Conservation (phyloP, 306 rosid species). For the Abrus precatorius region DNA sequence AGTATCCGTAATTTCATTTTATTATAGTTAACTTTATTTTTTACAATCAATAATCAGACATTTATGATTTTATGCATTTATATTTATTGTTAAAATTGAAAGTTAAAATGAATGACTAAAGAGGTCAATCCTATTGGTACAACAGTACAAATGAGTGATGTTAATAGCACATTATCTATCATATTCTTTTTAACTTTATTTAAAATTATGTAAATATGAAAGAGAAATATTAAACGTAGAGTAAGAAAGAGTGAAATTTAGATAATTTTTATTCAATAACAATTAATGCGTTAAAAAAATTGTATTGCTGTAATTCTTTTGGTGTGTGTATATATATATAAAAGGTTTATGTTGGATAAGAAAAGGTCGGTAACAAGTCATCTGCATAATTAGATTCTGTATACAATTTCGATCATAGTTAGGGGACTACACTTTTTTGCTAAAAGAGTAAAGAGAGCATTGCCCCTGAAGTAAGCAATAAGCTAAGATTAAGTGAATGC, state of each 20-base stretch:
- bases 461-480: conserved; percentile 38
- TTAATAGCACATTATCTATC: no score
- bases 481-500: conserved; percentile 16
- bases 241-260: no score
- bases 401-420: conserved; percentile 38
- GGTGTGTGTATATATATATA: background rate
- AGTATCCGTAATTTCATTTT: background rate
- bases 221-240: no score
- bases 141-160: background rate
- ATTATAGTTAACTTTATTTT: background rate
- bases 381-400: background rate
- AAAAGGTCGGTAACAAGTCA: background rate
- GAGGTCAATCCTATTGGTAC: background rate
- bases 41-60: no score
- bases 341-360: background rate
- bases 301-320: no score
- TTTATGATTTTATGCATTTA: background rate
- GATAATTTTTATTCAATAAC: no score
- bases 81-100: background rate
- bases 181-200: no score
- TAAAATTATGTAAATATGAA: no score
- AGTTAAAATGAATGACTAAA: background rate
- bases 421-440: background rate
- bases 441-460: conserved; percentile 19
- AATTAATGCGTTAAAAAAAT: no score